Percentiles rank a stretch among this genome's conserved stretches.
These are phyloP conservation scores for Colletotrichum sp. DNA, from an alignment of 2,329 filamentous ascomycete genomes.

Conservation along the genomic window DNA sequence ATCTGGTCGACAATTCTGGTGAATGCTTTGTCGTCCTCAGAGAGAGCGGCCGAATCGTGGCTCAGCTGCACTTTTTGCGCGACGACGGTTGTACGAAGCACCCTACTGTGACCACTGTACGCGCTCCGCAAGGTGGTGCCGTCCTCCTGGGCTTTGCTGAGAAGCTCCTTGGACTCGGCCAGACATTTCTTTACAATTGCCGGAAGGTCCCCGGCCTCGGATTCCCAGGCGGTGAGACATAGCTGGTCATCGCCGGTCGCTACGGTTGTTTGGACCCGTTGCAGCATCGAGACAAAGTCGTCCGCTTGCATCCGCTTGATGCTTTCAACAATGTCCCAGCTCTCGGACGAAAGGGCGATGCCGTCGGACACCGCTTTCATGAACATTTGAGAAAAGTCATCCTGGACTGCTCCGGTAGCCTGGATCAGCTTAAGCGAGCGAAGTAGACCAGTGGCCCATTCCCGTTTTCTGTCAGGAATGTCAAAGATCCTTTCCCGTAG, in stretches of 20 bases:
- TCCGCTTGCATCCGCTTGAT: slow-evolving; percentile 66
- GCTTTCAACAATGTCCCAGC: slow-evolving; percentile 59
- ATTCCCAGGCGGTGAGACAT: slow-evolving; percentile 36
- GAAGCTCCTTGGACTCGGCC: slow-evolving; percentile 51
- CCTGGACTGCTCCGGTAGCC: slow-evolving; percentile 38
- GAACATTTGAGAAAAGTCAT: slow-evolving; percentile 62
- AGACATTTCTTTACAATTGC: slow-evolving; percentile 44
- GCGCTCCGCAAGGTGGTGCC: slow-evolving; percentile 70
- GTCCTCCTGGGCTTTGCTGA: slow-evolving; percentile 46
- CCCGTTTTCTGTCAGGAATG: slow-evolving; percentile 33
- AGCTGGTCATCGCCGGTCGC: slow-evolving; percentile 40
- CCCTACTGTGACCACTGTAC: slow-evolving; percentile 73
- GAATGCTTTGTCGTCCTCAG: slow-evolving; percentile 73
- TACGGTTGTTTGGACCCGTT: slow-evolving; percentile 43
- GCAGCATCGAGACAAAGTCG: slow-evolving; percentile 46
- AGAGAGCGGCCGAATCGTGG: slow-evolving; percentile 73
- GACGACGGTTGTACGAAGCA: slow-evolving; percentile 77
- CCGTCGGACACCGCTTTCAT: slow-evolving; percentile 64
- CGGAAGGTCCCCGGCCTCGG: slow-evolving; percentile 35
- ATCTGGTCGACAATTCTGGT: slow-evolving; percentile 68
- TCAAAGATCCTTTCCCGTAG: slow-evolving; percentile 51
- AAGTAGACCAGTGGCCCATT: slow-evolving; percentile 49
- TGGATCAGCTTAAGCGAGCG: slow-evolving; percentile 53
- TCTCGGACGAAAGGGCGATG: slow-evolving; percentile 51
- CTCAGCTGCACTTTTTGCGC: slow-evolving; percentile 83